Percentiles rank a stretch among this genome's conserved stretches.
These are phyloP conservation scores for Onygena corvina DNA, from an alignment of 2,329 filamentous ascomycete species.

Conservation along the genomic window DNA sequence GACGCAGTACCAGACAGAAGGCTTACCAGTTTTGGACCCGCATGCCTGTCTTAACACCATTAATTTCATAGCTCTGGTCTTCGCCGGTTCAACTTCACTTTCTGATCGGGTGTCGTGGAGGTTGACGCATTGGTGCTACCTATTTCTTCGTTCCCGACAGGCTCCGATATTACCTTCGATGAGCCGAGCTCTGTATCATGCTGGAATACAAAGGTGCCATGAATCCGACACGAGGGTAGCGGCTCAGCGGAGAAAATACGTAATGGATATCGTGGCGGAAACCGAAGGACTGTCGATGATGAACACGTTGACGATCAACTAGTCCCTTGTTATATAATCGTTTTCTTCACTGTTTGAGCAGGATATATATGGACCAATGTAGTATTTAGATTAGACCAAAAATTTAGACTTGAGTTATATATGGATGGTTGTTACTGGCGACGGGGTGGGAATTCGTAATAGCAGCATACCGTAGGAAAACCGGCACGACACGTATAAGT, in stretches of 20 bases:
- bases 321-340: not conserved
- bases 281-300: slow-evolving; percentile 36
- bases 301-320: slow-evolving; percentile 8
- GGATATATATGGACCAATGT: not conserved
- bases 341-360: not conserved
- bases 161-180: slow-evolving; percentile 35
- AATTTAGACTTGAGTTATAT: too few species aligned
- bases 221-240: slow-evolving; percentile 27
- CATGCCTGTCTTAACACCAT: slow-evolving; percentile 33
- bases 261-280: slow-evolving; percentile 32
- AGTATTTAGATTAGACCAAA: not conserved
- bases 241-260: slow-evolving; percentile 30
- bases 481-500: too few species aligned
- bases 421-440: too few species aligned
- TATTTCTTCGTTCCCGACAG: slow-evolving; percentile 32
- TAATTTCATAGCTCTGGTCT: slow-evolving; percentile 35
- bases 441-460: too few species aligned
- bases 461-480: too few species aligned
- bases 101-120: slow-evolving; percentile 33
- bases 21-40: slow-evolving; percentile 21
- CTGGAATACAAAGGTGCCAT: slow-evolving; percentile 37
- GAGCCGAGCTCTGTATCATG: slow-evolving; percentile 39
- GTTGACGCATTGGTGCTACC: slow-evolving; percentile 38
- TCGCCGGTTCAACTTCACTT: slow-evolving; percentile 30
- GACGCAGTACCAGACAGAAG: not conserved